Base-by-base conservation (phyloP, 805 yeast species). In the Scheffersomyces ergatensis region DNA sequence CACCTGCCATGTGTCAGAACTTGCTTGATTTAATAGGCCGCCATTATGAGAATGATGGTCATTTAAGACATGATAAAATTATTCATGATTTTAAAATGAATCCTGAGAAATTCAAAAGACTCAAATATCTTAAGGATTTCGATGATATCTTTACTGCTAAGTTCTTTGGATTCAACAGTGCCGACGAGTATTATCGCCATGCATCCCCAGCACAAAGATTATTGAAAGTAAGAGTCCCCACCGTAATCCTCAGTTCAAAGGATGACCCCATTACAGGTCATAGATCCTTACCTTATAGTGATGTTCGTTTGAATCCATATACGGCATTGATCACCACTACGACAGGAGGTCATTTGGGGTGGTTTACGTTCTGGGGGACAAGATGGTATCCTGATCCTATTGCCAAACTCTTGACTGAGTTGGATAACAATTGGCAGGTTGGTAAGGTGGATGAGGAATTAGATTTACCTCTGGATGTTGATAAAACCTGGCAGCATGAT, bases 341-440 rank as follows among this genome's bases (percentile, higher is more conserved):
- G 39, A 54, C 80, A 12, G 93, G 93, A 47, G 92, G 92, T 6
- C 93, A 85, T 56, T 70, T 83, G 54, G 85, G 76, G 2, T 70
- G 74, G 75, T 70, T 68, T 44, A 59, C 60, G 37, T 39, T 43
- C 30, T 49, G 46, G 23, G 56, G 63, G 20, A 45, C 49, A 19
- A 50, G 75, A 34, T 70, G 74, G 74, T 66, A 70, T 46, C 54
- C 72, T 4, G 51, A 52, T 16, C 74, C 74, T 1, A 36, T 68
- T 33, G 54, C 70, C 7, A 48, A 53, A 25, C 50, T 67, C 3
- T 65, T 70, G 40, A 55, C 53, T 18, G 67, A 62, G 39, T 45
- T 69, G 45, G 58, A 58, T 36, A 40, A 51, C 21, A 48, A 55
- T 33, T 58, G 63, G 60, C 52, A 49, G 3, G 53, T 58, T n/a